These are phyloP conservation scores for Annona squamosa DNA, from an alignment of 164 flowering plant genomes.

Conservation along the genomic window DNA sequence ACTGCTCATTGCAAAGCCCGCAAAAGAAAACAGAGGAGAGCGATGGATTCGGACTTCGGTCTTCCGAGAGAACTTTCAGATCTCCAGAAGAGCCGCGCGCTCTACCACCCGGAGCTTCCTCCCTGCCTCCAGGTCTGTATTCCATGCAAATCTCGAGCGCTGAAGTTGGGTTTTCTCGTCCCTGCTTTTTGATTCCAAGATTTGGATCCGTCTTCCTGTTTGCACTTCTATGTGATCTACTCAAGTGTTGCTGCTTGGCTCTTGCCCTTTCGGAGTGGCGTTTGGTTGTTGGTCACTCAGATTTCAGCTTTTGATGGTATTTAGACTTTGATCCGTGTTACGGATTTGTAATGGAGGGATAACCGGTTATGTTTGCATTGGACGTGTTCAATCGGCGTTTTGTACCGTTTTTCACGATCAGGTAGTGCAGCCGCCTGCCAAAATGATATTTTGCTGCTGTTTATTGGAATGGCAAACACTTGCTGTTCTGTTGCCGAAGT, in stretches of 20 bases:
- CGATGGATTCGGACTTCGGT: constrained; percentile 94
- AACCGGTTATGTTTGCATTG: background rate
- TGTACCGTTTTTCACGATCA: too few relatives aligned
- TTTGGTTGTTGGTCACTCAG: background rate
- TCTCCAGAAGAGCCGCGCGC: constrained; percentile 72
- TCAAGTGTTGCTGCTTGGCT: background rate
- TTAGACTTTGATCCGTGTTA: background rate
- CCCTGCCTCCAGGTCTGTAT: constrained; percentile 83
- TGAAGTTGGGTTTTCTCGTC: background rate
- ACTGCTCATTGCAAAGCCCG: background rate
- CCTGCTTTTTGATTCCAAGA: background rate
- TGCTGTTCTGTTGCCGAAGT: background rate
- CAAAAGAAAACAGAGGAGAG: background rate
- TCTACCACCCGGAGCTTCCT: constrained; percentile 78
- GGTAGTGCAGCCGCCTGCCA: too few relatives aligned
- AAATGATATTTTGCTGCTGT: background rate
- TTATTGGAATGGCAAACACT: background rate
- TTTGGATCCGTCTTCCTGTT: constrained; percentile 1
- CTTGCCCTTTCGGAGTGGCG: background rate
- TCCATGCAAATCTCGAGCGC: background rate
- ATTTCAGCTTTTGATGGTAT: background rate
- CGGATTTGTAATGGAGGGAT: background rate
- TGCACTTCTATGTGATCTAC: background rate
- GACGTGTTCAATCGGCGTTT: background rate
- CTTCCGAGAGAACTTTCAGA: constrained; percentile 82